Percentiles rank a stretch among this genome's conserved stretches.
phyloP scores from a whole-genome alignment of 768 basidiomycete species.

The Mycena maculata region DNA sequence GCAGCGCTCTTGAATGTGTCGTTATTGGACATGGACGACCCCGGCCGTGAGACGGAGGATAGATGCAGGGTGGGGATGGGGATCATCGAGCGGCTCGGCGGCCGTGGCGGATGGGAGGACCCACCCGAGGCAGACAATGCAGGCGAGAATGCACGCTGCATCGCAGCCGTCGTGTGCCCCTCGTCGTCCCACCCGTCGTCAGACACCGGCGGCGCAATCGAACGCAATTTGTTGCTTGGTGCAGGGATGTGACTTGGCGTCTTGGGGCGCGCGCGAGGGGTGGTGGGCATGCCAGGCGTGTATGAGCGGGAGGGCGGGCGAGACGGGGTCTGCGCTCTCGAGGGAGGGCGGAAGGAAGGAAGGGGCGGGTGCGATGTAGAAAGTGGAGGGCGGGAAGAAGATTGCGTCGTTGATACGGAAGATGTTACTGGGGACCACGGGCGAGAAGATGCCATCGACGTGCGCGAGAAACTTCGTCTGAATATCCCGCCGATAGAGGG shows the following conservation, averaged over 20 bases:
- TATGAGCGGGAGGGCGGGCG: conserved; percentile 63
- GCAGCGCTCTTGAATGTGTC: conserved; percentile 57
- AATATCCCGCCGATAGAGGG: conserved; percentile 61
- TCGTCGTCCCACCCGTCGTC: conserved; percentile 55
- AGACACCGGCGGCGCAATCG: conserved; percentile 60
- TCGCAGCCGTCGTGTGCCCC: conserved; percentile 55
- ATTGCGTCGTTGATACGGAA: conserved; percentile 76
- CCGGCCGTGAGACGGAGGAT: conserved; percentile 75
- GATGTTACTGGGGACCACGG: conserved; percentile 85
- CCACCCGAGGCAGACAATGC: conserved; percentile 61
- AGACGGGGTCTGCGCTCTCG: conserved; percentile 47
- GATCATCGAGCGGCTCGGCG: conserved; percentile 87
- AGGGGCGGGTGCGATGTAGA: conserved; percentile 55
- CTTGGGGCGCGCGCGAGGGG: conserved; percentile 78
- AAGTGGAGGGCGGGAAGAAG: conserved; percentile 56
- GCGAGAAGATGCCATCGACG: conserved; percentile 81
- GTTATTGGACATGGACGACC: conserved; percentile 78
- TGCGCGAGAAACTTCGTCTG: conserved; percentile 75
- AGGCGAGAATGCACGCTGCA: conserved; percentile 76
- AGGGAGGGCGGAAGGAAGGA: conserved; percentile 38
- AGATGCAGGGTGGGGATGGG: conserved; percentile 81
- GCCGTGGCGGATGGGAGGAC: conserved; percentile 68
- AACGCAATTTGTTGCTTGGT: conserved; percentile 63
- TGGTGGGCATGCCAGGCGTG: conserved; percentile 50
- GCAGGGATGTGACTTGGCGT: conserved; percentile 85